Evolutionary conservation across 1,284 basidiomycete species (phyloP).

Genomic region (Omphalotus olearius): DNA sequence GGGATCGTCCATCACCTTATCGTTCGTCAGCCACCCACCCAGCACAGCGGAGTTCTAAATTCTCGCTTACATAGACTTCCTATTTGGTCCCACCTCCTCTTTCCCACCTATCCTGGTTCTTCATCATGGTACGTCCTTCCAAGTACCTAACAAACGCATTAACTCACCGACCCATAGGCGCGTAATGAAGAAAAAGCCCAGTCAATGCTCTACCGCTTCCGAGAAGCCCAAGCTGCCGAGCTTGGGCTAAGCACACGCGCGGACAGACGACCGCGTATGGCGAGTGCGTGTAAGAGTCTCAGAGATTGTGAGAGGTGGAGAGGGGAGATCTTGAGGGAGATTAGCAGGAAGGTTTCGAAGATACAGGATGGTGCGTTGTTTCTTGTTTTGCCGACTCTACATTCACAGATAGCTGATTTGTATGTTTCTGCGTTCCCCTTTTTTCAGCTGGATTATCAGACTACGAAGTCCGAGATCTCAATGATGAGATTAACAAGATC

Average conservation of each 20-base stretch:
- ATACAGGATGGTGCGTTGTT: slow-evolving; percentile 85
- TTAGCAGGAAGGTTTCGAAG: slow-evolving; percentile 94
- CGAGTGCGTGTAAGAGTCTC: slow-evolving; percentile 85
- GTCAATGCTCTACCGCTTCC: slow-evolving; percentile 98
- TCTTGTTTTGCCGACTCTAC: no score
- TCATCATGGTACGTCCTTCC: no score
- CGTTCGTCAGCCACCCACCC: no score
- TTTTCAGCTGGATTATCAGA: slow-evolving; percentile 82
- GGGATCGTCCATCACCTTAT: no score
- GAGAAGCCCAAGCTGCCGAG: slow-evolving; percentile 94
- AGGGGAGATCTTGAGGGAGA: slow-evolving; percentile 91
- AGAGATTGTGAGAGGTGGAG: slow-evolving; percentile 95
- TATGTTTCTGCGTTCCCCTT: neutral
- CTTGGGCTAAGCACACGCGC: slow-evolving; percentile 82
- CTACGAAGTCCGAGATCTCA: slow-evolving; percentile 94
- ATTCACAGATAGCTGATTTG: no score
- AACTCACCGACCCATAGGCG: slow-evolving; percentile 46
- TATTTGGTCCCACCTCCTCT: no score
- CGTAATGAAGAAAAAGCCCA: slow-evolving; percentile 98
- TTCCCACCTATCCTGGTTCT: no score
- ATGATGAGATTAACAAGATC: slow-evolving; percentile 97
- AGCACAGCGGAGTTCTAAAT: no score
- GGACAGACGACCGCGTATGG: slow-evolving; percentile 86
- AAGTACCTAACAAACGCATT: neutral
- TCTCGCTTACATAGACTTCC: no score